Evolutionary conservation across 148 eudicot species (phyloP).

Genomic region (Rhododendron molle): DNA sequence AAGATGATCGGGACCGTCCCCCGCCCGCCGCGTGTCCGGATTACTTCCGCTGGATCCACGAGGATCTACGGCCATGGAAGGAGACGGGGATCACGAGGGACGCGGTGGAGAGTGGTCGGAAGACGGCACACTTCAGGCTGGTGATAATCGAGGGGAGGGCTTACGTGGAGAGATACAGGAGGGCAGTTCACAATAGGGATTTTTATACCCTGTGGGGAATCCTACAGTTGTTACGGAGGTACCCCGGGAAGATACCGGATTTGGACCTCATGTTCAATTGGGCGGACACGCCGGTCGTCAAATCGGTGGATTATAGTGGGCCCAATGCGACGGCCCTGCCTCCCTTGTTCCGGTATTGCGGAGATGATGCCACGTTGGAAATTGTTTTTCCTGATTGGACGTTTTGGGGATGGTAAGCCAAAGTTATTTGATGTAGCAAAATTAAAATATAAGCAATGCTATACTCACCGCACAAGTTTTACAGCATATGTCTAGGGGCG

Average conservation of each 20-base stretch:
- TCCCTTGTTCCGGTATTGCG: conserved; percentile 68
- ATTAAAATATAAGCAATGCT: too few species aligned
- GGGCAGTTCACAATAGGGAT: conserved; percentile 63
- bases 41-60: conserved; percentile 77
- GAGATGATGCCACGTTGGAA: conserved; percentile 52
- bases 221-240: conserved; percentile 63
- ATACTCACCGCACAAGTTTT: too few species aligned
- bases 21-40: conserved; percentile 55
- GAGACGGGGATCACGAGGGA: conserved; percentile 62
- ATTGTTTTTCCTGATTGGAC: conserved; percentile 93
- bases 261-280: conserved; percentile 83
- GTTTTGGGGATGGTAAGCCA: conserved; percentile 84
- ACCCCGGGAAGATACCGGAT: conserved; percentile 86
- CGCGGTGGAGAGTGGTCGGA: conserved; percentile 49
- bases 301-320: conserved; percentile 7
- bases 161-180: conserved; percentile 48
- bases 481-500: too few species aligned
- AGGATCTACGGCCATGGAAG: conserved; percentile 74
- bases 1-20: conserved; percentile 27
- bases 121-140: conserved; percentile 54
- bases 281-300: conserved; percentile 59
- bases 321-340: conserved; percentile 49
- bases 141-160: conserved; percentile 61
- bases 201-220: conserved; percentile 76
- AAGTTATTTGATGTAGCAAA: not conserved